Base-by-base conservation (phyloP, 257 asterid genomes). In the Lycium ferocissimum region DNA sequence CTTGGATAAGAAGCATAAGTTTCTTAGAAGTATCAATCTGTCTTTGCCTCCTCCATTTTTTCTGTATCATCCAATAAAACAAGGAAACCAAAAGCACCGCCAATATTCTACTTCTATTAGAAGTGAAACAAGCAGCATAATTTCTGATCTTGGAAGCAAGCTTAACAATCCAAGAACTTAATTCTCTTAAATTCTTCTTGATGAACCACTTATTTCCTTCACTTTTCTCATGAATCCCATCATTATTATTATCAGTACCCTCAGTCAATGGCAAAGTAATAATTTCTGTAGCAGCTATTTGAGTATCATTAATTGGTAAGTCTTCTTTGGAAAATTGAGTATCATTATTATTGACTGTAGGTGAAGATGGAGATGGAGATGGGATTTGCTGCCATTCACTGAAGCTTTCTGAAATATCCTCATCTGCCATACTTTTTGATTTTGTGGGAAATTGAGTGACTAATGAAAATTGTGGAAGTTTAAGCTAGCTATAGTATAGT, bases 321-420 rank as follows among this genome's bases (percentile, higher is more conserved):
- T 84, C 90, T 86, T 91, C 91, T 62, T 84, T 69, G 12, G 84
- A 63, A 43, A 59, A 83, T 2, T n/a, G 63, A 62, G 85, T 9
- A 81, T 73, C 80, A 56, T 54, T 62, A 6, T 4, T 56, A n/a
- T 17, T 40, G 9, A 71, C 75, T 65, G 79, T 43, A 9, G 85
- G 11, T 73, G 86, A 82, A 43, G 18, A 82, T 84, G 91, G 90
- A 18, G 18, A 82, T 84, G 91, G 90, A 18, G 89, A 79, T 40
- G 83, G 78, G 61, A 94, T 86, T 83, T 86, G 89, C 85, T 91
- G 86, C 98, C 98, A 94, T 4, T 94, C 97, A 26, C 67, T 83
- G 11, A 83, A 75, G 80, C 79, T 91, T 84, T 86, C 92, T 22
- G 92, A 81, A 67, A 58, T 81, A 40, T 85, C 84, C 35, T 88